A percentile compares a stretch with the other conserved stretches of the same genome.
Conservation (phyloP, 345 rosid genomes). For the Eucalyptus pauciflora region DNA sequence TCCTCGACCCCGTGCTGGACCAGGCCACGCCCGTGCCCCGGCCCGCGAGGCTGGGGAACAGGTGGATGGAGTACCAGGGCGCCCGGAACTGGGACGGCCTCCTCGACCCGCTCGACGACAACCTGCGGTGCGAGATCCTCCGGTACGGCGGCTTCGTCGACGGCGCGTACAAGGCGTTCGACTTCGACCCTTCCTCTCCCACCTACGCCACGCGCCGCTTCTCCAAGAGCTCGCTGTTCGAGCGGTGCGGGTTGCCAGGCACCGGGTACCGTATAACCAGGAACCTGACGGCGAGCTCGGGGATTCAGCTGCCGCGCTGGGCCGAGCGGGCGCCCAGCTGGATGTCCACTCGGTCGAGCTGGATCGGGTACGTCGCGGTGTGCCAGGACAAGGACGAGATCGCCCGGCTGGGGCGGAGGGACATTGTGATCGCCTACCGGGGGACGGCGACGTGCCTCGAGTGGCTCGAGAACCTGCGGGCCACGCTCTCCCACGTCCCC, state of each 20-base stretch:
- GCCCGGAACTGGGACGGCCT: constrained; percentile 48
- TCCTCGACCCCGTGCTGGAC: background rate
- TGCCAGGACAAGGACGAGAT: constrained; percentile 72
- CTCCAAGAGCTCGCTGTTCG: constrained; percentile 40
- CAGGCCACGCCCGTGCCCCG: background rate
- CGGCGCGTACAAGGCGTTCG: constrained; percentile 67
- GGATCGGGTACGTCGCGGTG: constrained; percentile 97
- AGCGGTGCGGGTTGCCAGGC: constrained; percentile 37
- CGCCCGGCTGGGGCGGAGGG: constrained; percentile 76
- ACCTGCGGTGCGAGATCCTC: constrained; percentile 60
- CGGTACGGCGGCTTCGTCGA: constrained; percentile 81
- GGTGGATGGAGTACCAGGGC: constrained; percentile 63
- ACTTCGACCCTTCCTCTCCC: constrained; percentile 62
- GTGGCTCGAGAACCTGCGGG: constrained; percentile 90
- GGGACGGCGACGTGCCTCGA: constrained; percentile 94
- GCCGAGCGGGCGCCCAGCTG: constrained; percentile 50
- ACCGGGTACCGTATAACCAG: constrained; percentile 66
- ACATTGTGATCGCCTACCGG: constrained; percentile 65
- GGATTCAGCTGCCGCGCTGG: constrained; percentile 68
- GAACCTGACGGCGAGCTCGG: constrained; percentile 67
- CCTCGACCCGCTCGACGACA: constrained; percentile 81
- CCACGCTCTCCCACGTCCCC: constrained; percentile 47
- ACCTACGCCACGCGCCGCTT: constrained; percentile 49
- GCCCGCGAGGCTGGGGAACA: constrained; percentile 7
- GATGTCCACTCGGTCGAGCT: constrained; percentile 63